Conservation (phyloP, 164 flowering plant genomes). For the Euptelea pleiosperma region DNA sequence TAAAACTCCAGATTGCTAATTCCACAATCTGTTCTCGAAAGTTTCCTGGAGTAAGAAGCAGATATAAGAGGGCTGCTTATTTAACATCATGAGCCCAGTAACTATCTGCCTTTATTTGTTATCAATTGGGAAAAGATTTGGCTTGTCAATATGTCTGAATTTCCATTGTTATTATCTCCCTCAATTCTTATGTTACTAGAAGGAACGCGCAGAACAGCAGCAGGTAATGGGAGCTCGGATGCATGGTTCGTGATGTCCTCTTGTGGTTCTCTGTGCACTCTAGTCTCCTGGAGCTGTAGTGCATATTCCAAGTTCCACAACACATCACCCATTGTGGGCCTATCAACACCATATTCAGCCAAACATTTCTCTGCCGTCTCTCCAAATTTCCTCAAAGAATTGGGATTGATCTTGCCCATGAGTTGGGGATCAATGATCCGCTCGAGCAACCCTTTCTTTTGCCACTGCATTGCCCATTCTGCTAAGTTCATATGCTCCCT, state of each 20-base stretch:
- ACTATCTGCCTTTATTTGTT: constrained; percentile 60
- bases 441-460: constrained; percentile 49
- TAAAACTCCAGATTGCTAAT: no score
- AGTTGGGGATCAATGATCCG: constrained; percentile 54
- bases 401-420: constrained; percentile 41
- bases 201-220: constrained; percentile 23
- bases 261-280: constrained; percentile 23
- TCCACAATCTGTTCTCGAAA: no score
- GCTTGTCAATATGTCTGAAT: constrained; percentile 37
- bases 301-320: constrained; percentile 71
- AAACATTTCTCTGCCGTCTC: constrained; percentile 77
- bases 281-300: constrained; percentile 62
- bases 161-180: constrained; percentile 20
- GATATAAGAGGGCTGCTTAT: no score
- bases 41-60: no score
- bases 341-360: constrained; percentile 71
- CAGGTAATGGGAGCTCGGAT: constrained; percentile 17
- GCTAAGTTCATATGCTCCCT: constrained; percentile 71
- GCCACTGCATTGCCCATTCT: constrained; percentile 71
- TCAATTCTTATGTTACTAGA: constrained; percentile 13
- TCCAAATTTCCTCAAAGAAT: constrained; percentile 50
- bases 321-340: constrained; percentile 84
- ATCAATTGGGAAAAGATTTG: constrained; percentile 70
- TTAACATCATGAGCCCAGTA: neutral
- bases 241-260: constrained; percentile 18